Percentiles rank a stretch among this genome's conserved stretches.
These are phyloP conservation scores for Pseudozyma flocculosa DNA, from an alignment of 1,284 basidiomycete species.

Conservation along the genomic window DNA sequence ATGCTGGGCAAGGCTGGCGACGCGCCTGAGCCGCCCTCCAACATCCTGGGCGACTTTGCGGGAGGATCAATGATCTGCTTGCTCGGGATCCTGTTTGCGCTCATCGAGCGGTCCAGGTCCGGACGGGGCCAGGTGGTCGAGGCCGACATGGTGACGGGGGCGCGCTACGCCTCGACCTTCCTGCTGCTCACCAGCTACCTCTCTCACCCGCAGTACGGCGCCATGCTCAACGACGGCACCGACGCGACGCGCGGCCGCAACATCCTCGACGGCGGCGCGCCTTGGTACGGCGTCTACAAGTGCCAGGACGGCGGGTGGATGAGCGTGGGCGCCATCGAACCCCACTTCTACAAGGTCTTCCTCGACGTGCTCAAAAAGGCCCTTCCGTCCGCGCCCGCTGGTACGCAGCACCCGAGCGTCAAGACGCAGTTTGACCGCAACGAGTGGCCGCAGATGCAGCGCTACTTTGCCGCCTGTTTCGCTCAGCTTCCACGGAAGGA, in stretches of 20 bases:
- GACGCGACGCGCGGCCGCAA: constrained; percentile 59
- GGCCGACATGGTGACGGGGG: constrained; percentile 78
- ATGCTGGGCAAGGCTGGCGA: constrained; percentile 59
- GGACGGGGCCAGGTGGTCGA: constrained; percentile 73
- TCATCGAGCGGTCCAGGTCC: constrained; percentile 68
- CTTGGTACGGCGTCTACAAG: constrained; percentile 74
- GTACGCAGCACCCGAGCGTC: constrained; percentile 60
- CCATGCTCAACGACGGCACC: constrained; percentile 63
- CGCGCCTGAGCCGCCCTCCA: constrained; percentile 73
- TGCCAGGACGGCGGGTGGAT: constrained; percentile 74
- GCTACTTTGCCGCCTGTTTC: constrained; percentile 70
- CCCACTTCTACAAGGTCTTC: constrained; percentile 33
- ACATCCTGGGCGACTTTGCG: constrained; percentile 77
- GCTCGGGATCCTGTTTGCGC: constrained; percentile 72
- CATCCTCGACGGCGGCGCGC: constrained; percentile 73
- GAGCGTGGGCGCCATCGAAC: constrained; percentile 62
- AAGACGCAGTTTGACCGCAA: constrained; percentile 63
- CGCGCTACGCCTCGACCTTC: constrained; percentile 73
- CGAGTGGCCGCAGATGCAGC: constrained; percentile 67
- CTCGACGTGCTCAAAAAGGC: constrained; percentile 34
- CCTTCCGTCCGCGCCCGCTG: constrained; percentile 16
- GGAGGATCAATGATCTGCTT: constrained; percentile 76
- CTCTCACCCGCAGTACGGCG: constrained; percentile 56
- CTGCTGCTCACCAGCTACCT: constrained; percentile 64
- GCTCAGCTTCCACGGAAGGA: constrained; percentile 66